Base-by-base conservation (phyloP, 129 eudicot genomes). In the Silybum marianum region DNA sequence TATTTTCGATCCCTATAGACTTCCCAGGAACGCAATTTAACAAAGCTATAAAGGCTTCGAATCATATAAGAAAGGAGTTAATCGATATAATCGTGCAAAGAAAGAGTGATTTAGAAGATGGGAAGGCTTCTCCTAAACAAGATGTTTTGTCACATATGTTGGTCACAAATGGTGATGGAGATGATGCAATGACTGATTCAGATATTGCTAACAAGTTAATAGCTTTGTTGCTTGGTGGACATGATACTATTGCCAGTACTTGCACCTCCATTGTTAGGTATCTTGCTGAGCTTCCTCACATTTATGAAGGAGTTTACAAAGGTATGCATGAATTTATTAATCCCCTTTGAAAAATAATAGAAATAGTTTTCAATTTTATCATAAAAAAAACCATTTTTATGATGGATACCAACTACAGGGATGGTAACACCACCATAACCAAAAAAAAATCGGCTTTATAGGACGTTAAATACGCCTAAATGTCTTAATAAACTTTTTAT, bases 211-310 rank as follows among this genome's bases (percentile, higher is more conserved):
- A 84, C 18, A 78, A 74, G 66, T 38, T 84, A 54, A 78, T 84
- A 63, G 73, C 83, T 42, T 79, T 84, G 69, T 68, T 84, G 39
- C 74, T 84, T 44, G 87, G 83, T 30, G 82, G 87, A 34, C 83
- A 78, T 44, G 87, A 84, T 74, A 84, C 83, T 21, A 78, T 77
- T 79, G 82, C 79, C 34, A 83, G 83, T 65, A 74, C 82, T 34
- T 71, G 82, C 79, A 63, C 87, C 66, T 62, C 83, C 21, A 68
- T 84, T 46, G 75, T 84, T 18, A 72, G 82, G 36, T 84, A 78
- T 74, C 87, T 84, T 84, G 87, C 87, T 66, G 87, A 84, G 75
- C 83, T 78, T 84, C 87, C 87, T 5, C 58, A 78, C 10, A 70
- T 83, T 46, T 83, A 83, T 44, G 74, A 83, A 36, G 78, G 73